A percentile compares a stretch with the other conserved stretches of the same genome.
These are phyloP conservation scores for Xylaria multiplex DNA, from an alignment of 2,329 filamentous ascomycete species.

Conservation along the genomic window DNA sequence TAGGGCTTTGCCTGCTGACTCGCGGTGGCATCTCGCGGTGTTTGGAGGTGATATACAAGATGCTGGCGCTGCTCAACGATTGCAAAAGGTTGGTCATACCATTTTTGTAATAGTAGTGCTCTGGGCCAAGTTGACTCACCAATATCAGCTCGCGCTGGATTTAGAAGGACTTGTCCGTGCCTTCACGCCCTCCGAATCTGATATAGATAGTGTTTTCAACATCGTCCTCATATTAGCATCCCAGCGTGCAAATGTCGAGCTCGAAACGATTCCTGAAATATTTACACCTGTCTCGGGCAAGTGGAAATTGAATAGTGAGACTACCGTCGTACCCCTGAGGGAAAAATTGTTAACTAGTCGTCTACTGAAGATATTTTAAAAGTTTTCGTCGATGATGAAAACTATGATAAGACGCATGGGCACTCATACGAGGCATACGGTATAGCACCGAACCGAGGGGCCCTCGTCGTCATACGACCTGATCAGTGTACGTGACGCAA, in stretches of 20 bases:
- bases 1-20: slow-evolving; percentile 59
- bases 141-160: slow-evolving; percentile 37
- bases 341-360: neutral
- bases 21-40: slow-evolving; percentile 58
- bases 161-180: slow-evolving; percentile 45
- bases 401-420: slow-evolving; percentile 65
- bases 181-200: slow-evolving; percentile 55
- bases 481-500: slow-evolving; percentile 64
- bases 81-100: slow-evolving; percentile 45
- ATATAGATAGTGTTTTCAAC: slow-evolving; percentile 67
- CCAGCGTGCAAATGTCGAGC: slow-evolving; percentile 58
- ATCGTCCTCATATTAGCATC: slow-evolving; percentile 63
- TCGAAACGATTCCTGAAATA: slow-evolving; percentile 62
- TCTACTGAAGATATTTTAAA: slow-evolving; percentile 64
- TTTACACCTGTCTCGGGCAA: slow-evolving; percentile 67
- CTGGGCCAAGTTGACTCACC: slow-evolving; percentile 16
- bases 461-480: slow-evolving; percentile 65
- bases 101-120: neutral
- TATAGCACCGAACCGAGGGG: slow-evolving; percentile 57
- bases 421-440: slow-evolving; percentile 67
- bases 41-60: slow-evolving; percentile 63
- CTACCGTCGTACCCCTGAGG: neutral
- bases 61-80: slow-evolving; percentile 45
- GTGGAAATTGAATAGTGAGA: slow-evolving; percentile 63
- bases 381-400: slow-evolving; percentile 65